These are phyloP conservation scores for Dactylellina cionopaga DNA, from an alignment of 2,329 filamentous ascomycete genomes.

Conservation along the genomic window DNA sequence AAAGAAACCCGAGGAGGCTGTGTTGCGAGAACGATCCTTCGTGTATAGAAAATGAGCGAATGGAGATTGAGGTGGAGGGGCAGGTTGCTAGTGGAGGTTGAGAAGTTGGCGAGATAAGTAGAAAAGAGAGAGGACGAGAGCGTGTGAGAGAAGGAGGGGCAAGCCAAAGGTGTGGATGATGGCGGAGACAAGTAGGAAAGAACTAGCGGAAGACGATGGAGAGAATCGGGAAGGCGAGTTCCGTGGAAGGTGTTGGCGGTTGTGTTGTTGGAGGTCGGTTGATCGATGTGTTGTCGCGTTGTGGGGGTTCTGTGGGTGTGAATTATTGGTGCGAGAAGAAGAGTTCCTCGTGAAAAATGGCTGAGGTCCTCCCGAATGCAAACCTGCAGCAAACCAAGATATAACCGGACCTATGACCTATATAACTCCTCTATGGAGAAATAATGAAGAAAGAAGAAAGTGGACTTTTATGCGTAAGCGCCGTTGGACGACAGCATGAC, in stretches of 20 bases:
- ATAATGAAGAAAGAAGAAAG: too few species aligned
- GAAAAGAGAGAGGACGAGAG: constrained; percentile 15
- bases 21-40: not conserved
- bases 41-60: constrained; percentile 3
- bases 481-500: constrained; percentile 14
- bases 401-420: constrained; percentile 17
- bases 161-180: too few species aligned
- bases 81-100: constrained; percentile 12
- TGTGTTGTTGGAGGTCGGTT: too few species aligned
- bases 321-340: not conserved
- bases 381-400: too few species aligned
- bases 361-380: too few species aligned
- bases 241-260: constrained; percentile 10
- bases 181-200: constrained; percentile 13
- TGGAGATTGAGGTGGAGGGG: constrained; percentile 4
- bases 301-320: constrained; percentile 8
- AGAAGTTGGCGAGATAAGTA: not conserved
- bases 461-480: constrained; percentile 22
- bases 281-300: constrained; percentile 22
- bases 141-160: constrained; percentile 10
- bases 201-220: constrained; percentile 8
- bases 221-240: constrained; percentile 23
- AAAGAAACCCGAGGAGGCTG: constrained; percentile 22
- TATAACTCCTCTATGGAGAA: too few species aligned
- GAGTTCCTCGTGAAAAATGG: constrained; percentile 27